Percentiles rank a stretch among this genome's conserved stretches.
Evolutionary conservation across 2,329 filamentous ascomycete genomes (phyloP).

Genomic region (Phoma herbarum): DNA sequence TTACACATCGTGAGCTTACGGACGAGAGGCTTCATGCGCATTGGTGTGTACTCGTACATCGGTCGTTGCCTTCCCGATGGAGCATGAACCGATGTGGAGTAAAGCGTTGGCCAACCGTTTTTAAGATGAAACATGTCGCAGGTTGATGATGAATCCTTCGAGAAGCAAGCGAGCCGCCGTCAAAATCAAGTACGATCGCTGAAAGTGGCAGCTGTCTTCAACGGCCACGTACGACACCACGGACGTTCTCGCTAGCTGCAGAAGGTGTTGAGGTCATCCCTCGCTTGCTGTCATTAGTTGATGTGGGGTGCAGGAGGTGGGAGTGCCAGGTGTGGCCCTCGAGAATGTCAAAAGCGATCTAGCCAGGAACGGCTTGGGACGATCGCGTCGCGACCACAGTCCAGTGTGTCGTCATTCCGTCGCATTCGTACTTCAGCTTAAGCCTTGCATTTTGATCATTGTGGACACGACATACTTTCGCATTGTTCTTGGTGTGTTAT

Average conservation of each 20-base stretch:
- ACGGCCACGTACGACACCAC: slow-evolving; percentile 12
- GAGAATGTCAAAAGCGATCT: slow-evolving; percentile 14
- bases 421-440: slow-evolving; percentile 2
- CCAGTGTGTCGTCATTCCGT: slow-evolving; percentile 30
- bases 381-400: slow-evolving; percentile 9
- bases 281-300: slow-evolving; percentile 10
- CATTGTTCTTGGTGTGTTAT: slow-evolving; percentile 15
- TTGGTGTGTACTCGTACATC: slow-evolving; percentile 3
- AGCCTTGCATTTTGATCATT: slow-evolving; percentile 3
- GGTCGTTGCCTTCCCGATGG: slow-evolving; percentile 16
- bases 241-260: slow-evolving; percentile 8
- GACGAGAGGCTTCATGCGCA: slow-evolving; percentile 17
- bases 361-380: slow-evolving; percentile 12
- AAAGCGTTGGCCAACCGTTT: slow-evolving; percentile 10
- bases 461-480: slow-evolving; percentile 5
- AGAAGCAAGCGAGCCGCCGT: slow-evolving; percentile 15
- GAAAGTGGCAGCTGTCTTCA: slow-evolving; percentile 18
- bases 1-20: slow-evolving; percentile 16
- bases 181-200: slow-evolving; percentile 13
- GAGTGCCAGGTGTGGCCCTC: slow-evolving; percentile 8
- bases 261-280: slow-evolving; percentile 13
- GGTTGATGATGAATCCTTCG: slow-evolving; percentile 17
- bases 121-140: slow-evolving; percentile 24
- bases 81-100: slow-evolving; percentile 19
- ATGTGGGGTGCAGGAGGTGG: slow-evolving; percentile 15